Base-by-base conservation (phyloP, 179 eudicot species). In the Heliamphora pulchella region DNA sequence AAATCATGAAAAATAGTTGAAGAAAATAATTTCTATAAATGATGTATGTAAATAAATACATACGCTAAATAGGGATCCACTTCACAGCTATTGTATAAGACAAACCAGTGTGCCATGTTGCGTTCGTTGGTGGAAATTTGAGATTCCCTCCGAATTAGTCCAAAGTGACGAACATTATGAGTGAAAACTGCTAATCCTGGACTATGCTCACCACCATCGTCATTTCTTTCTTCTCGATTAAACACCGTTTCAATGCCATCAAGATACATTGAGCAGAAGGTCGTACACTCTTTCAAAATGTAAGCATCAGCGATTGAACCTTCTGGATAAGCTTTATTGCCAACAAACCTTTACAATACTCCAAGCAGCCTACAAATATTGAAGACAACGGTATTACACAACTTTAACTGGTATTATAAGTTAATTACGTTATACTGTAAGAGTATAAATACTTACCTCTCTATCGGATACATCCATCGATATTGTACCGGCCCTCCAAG, bases 281-380 rank as follows among this genome's bases (percentile, higher is more conserved):
- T 51, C 43, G 74, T 39, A 46, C 76, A 78, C 48, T 54, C 48
- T 54, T 75, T 82, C 7, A 81, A 13, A 13, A 78, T 61, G 43
- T 80, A 78, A 0, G 75, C 82, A 75, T 83, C 68, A 0, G 82
- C 84, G 9, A 82, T 81, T 13, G 65, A 81, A 77, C 85, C 86
- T 58, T 81, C 70, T 3, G 81, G 85, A 41, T 67, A 63, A 50
- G 63, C 51, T 55, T 76, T 80, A 13, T 83, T 83, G 0, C 66
- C 47, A 0, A 87, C 83, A 44, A 65, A 84, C 1, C 65, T 41
- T 20, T 84, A 80, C 1, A 78, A 76, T 4, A 17, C 78, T 6
- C 72, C 48, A 0, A 85, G 2, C n/a, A 71, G 39, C 53, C 82
- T 72, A 10, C 47, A 31, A 62, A 70, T 3, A 43, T n/a, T 18